Evolutionary conservation across 106 monocot species (phyloP).

Genomic region (Dendrobium nobile): DNA sequence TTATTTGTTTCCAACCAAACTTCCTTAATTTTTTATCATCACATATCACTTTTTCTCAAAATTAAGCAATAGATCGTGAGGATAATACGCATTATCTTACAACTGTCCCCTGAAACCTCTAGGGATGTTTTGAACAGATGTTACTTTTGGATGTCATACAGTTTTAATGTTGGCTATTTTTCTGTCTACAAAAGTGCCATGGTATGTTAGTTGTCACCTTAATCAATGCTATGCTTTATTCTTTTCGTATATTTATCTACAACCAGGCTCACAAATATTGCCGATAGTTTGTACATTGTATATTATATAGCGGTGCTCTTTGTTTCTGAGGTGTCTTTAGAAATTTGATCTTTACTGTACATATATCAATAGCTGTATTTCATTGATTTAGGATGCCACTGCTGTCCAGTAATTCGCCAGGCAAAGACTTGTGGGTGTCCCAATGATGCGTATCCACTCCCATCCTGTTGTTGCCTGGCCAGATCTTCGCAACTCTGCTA

Average conservation of each 20-base stretch:
- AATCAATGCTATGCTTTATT: not conserved
- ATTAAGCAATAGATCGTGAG: too few relatives aligned
- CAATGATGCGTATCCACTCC: slow-evolving; percentile 71
- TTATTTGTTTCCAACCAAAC: too few relatives aligned
- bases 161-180: not conserved
- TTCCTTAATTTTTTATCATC: too few relatives aligned
- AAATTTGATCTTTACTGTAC: not conserved
- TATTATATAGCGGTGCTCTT: not conserved
- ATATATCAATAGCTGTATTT: not conserved
- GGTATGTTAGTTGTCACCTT: not conserved
- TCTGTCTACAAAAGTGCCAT: not conserved
- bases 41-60: too few relatives aligned
- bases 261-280: not conserved
- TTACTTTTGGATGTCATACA: too few relatives aligned
- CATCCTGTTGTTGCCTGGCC: slow-evolving; percentile 26
- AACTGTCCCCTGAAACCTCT: too few relatives aligned
- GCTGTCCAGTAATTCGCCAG: slow-evolving; percentile 49
- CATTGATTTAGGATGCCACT: slow-evolving; percentile 34
- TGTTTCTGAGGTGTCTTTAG: not conserved
- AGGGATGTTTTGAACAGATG: not conserved
- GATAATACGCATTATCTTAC: too few relatives aligned
- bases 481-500: slow-evolving; percentile 60
- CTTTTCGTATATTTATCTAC: not conserved
- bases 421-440: slow-evolving; percentile 65
- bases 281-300: not conserved